These are phyloP conservation scores for Termitomyces bulborhizus DNA, from an alignment of 768 basidiomycete genomes.

Conservation along the genomic window DNA sequence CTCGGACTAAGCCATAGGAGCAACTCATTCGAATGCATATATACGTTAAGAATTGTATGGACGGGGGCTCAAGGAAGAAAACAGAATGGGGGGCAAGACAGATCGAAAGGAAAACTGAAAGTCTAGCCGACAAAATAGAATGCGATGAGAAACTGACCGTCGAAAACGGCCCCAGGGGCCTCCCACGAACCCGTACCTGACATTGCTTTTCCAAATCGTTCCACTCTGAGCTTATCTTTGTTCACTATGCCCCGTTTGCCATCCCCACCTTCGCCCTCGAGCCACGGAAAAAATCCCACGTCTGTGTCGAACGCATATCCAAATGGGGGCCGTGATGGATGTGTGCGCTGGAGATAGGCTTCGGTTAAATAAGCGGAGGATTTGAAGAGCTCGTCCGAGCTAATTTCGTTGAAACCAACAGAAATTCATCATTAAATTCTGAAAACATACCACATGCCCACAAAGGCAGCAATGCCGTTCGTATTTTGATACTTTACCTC, in stretches of 20 bases:
- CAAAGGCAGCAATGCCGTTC: slow-evolving; percentile 63
- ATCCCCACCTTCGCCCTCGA: slow-evolving; percentile 39
- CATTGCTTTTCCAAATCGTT: slow-evolving; percentile 75
- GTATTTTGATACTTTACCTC: slow-evolving; percentile 61
- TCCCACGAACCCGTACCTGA: slow-evolving; percentile 69
- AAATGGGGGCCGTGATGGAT: slow-evolving; percentile 58
- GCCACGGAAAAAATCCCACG: slow-evolving; percentile 64
- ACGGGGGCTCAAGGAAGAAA: background rate
- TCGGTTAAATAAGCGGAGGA: slow-evolving; percentile 73
- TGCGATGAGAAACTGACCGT: slow-evolving; percentile 30
- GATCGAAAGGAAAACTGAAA: background rate
- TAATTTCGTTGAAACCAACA: slow-evolving; percentile 17
- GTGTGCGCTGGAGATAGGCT: slow-evolving; percentile 39
- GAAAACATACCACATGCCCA: slow-evolving; percentile 54
- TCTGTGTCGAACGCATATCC: slow-evolving; percentile 57
- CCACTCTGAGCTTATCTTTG: slow-evolving; percentile 46
- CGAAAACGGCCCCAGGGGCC: slow-evolving; percentile 50
- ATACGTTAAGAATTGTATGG: background rate
- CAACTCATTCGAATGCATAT: slow-evolving; percentile 1
- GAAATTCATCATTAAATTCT: background rate
- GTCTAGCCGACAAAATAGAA: background rate
- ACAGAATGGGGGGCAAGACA: background rate
- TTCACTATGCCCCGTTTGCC: slow-evolving; percentile 15
- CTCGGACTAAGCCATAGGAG: background rate
- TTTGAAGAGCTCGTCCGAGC: slow-evolving; percentile 75